Evolutionary conservation across 2,329 filamentous ascomycete species (phyloP).

Genomic region (Colletotrichum musae): DNA sequence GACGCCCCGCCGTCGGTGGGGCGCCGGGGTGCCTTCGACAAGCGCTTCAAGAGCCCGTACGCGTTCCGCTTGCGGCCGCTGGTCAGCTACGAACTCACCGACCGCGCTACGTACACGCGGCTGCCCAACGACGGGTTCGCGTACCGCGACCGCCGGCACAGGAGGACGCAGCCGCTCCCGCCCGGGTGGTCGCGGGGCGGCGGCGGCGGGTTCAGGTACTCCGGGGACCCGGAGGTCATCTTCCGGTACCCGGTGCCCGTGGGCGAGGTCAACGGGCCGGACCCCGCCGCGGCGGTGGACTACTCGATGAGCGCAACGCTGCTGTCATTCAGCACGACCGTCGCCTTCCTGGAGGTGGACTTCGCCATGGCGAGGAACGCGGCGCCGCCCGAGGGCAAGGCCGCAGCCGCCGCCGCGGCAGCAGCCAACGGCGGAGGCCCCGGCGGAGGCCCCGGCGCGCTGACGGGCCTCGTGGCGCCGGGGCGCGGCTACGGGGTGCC

Average conservation of each 20-base stretch:
- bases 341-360: conserved; percentile 58
- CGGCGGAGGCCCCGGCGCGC: background rate
- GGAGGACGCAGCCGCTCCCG: conserved; percentile 50
- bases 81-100: conserved; percentile 57
- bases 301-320: conserved; percentile 42
- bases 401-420: conserved; percentile 30
- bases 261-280: conserved; percentile 26
- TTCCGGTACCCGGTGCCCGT: conserved; percentile 60
- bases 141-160: conserved; percentile 55
- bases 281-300: conserved; percentile 16
- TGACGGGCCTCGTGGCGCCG: conserved; percentile 16
- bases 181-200: conserved; percentile 57
- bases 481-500: conserved; percentile 44
- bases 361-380: conserved; percentile 46
- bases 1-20: conserved; percentile 50
- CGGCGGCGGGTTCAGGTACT: conserved; percentile 53
- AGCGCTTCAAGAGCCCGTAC: conserved; percentile 54
- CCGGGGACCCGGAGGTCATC: conserved; percentile 55
- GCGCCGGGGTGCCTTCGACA: conserved; percentile 47
- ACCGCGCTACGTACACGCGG: conserved; percentile 52
- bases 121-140: conserved; percentile 56
- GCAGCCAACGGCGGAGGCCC: background rate
- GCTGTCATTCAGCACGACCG: conserved; percentile 57
- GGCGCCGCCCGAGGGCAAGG: conserved; percentile 51
- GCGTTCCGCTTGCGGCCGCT: conserved; percentile 56